Evolutionary conservation across 2,329 filamentous ascomycete genomes (phyloP).

Genomic region (Cladosporium sp.): DNA sequence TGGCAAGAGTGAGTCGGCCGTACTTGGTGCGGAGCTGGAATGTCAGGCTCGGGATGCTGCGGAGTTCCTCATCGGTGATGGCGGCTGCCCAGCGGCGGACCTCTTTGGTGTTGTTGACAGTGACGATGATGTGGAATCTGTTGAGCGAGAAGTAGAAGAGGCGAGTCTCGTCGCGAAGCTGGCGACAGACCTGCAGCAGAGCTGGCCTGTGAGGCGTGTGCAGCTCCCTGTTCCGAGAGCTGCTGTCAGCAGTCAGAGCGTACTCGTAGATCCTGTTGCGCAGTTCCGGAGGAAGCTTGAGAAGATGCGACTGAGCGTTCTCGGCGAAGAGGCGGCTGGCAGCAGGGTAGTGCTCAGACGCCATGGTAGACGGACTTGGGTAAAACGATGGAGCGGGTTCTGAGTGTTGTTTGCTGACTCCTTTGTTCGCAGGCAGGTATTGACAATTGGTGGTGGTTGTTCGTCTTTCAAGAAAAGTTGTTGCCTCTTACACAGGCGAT

Average conservation of each 20-base stretch:
- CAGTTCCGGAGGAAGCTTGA: neutral
- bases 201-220: neutral
- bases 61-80: neutral
- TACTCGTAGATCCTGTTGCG: neutral
- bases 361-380: neutral
- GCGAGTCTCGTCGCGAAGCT: neutral
- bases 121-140: neutral
- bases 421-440: neutral
- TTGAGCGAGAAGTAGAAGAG: neutral
- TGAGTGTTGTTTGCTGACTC: neutral
- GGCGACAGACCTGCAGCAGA: neutral
- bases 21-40: neutral
- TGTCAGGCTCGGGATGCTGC: neutral
- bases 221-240: no score
- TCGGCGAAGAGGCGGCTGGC: neutral
- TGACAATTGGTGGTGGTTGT: neutral
- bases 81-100: neutral
- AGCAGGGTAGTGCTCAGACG: neutral
- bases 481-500: neutral
- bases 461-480: neutral
- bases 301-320: neutral
- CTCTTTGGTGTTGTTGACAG: neutral
- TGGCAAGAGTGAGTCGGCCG: no score
- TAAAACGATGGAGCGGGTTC: neutral
- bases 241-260: neutral